Conservation (phyloP, 2,329 filamentous ascomycete genomes). For the Sphaerostilbella broomeana region DNA sequence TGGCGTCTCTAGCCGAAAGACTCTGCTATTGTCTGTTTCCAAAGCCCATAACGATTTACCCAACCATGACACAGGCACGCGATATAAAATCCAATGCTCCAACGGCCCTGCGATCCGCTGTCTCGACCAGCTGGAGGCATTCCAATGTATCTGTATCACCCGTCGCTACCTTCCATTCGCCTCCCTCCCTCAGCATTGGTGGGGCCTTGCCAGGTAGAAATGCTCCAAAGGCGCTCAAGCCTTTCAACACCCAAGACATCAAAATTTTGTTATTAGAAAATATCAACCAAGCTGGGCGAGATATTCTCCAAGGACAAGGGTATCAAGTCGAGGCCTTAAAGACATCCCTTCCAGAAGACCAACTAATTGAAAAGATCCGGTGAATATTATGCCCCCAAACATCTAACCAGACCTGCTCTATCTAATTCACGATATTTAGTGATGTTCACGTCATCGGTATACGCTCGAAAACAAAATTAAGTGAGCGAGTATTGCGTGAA, state of each 20-base stretch:
- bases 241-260: conserved; percentile 91
- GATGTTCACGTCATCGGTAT: conserved; percentile 97
- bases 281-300: conserved; percentile 82
- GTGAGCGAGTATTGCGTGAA: conserved; percentile 72
- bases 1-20: too few species aligned
- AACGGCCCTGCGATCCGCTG: conserved; percentile 33
- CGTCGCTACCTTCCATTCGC: conserved; percentile 66
- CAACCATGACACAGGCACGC: conserved; percentile 36
- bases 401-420: too few species aligned
- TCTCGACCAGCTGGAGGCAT: conserved; percentile 52
- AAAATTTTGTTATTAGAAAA: conserved; percentile 95
- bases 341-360: conserved; percentile 80
- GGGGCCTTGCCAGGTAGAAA: conserved; percentile 34
- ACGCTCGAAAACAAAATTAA: conserved; percentile 94
- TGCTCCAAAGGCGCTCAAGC: conserved; percentile 73
- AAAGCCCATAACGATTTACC: too few species aligned
- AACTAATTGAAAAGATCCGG: conserved; percentile 96
- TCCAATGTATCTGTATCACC: conserved; percentile 65
- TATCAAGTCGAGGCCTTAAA: conserved; percentile 95
- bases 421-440: conserved; percentile 37
- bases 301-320: conserved; percentile 76
- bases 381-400: too few species aligned
- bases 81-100: conserved; percentile 39
- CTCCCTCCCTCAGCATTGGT: conserved; percentile 56
- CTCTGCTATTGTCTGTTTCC: too few species aligned